Evolutionary conservation across 176 grass and related monocot genomes (phyloP).

Genomic region (barley (Hordeum vulgare)): MorexV3_pseudomolecules_assembly NC_058521.1:423384132-423384631

Average conservation of each 20-base stretch:
- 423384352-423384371: neutral
- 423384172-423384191: constrained; percentile 3
- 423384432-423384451: constrained; percentile 1
- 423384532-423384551: constrained; percentile 6
- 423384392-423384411: neutral
- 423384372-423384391: neutral
- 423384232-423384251: constrained; percentile 1
- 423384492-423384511: constrained; percentile 6
- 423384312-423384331: constrained; percentile 3
- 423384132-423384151: neutral
- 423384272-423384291: constrained; percentile 5
- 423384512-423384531: neutral
- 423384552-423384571: neutral
- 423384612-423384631: constrained; percentile 24
- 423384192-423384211: neutral
- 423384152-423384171: neutral
- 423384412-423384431: neutral
- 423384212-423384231: neutral
- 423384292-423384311: constrained; percentile 12
- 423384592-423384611: constrained; percentile 39
- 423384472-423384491: constrained; percentile 11
- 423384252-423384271: neutral
- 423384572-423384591: constrained; percentile 2
- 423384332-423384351: constrained; percentile 16
- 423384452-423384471: constrained; percentile 26